Conservation (phyloP, 2,329 filamentous ascomycete genomes). For the Diaporthe australafricana region DNA sequence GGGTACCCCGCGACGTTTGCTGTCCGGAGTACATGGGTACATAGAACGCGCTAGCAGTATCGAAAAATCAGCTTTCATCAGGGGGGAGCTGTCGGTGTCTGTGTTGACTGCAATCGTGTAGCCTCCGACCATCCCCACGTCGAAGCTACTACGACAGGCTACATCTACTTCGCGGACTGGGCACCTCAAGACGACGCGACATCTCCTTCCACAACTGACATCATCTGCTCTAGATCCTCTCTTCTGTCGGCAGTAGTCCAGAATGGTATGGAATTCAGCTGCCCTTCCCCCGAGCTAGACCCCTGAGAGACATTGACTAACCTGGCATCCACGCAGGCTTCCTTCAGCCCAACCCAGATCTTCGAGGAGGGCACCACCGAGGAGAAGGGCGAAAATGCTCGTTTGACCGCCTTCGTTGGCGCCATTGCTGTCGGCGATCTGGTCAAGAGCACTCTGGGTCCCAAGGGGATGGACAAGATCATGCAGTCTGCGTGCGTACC, state of each 20-base stretch:
- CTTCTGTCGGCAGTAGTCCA: background rate
- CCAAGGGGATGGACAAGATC: slow-evolving; percentile 99
- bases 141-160: slow-evolving; percentile 20
- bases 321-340: slow-evolving; percentile 52
- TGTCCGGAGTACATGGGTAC: slow-evolving; percentile 8
- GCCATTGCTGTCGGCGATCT: slow-evolving; percentile 97
- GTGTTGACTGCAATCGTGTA: slow-evolving; percentile 29
- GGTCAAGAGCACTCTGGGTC: slow-evolving; percentile 96
- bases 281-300: too few species aligned
- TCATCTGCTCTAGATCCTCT: too few species aligned
- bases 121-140: slow-evolving; percentile 20
- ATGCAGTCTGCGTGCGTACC: slow-evolving; percentile 86
- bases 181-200: background rate
- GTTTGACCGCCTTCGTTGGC: slow-evolving; percentile 97
- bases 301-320: slow-evolving; percentile 15
- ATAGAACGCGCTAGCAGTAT: slow-evolving; percentile 32
- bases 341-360: slow-evolving; percentile 94
- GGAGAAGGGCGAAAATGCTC: slow-evolving; percentile 99
- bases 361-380: slow-evolving; percentile 97
- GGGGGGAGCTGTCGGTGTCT: slow-evolving; percentile 26
- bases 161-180: background rate
- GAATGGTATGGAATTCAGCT: slow-evolving; percentile 31
- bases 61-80: slow-evolving; percentile 36
- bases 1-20: slow-evolving; percentile 31
- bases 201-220: background rate